Evolutionary conservation across 257 asterid species (phyloP).

Genomic region (Solanum verrucosum): DNA sequence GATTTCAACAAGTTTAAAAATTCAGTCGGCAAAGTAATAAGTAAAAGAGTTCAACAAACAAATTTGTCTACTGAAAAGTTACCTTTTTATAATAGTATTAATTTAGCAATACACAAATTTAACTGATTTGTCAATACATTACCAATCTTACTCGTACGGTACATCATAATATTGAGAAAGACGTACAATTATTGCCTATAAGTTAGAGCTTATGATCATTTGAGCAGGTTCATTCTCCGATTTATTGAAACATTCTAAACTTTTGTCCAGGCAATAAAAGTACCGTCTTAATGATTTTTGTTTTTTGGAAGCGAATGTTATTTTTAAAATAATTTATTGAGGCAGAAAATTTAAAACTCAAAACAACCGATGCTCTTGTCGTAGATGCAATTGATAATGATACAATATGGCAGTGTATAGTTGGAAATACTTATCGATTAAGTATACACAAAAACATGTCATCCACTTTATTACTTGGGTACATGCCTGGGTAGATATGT

Average conservation of each 20-base stretch:
- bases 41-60: too few relatives aligned
- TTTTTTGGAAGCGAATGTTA: not conserved
- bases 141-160: too few relatives aligned
- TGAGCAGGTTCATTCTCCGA: too few relatives aligned
- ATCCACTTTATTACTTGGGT: not conserved
- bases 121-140: too few relatives aligned
- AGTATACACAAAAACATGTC: not conserved
- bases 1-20: too few relatives aligned
- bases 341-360: not conserved
- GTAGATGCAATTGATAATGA: constrained; percentile 52
- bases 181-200: not conserved
- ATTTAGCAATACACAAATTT: too few relatives aligned
- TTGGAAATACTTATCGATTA: not conserved
- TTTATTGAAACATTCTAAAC: not conserved
- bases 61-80: too few relatives aligned
- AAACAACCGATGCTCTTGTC: constrained; percentile 81
- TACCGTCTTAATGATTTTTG: too few relatives aligned
- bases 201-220: not conserved
- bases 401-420: not conserved
- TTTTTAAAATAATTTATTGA: not conserved
- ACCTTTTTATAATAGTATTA: too few relatives aligned
- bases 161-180: not conserved
- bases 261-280: not conserved
- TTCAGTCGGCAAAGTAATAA: too few relatives aligned
- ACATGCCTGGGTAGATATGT: not conserved